A percentile compares a stretch with the other conserved stretches of the same genome.
Evolutionary conservation across 306 rosid genomes (phyloP).

Genomic region (Potentilla sterilis): DNA sequence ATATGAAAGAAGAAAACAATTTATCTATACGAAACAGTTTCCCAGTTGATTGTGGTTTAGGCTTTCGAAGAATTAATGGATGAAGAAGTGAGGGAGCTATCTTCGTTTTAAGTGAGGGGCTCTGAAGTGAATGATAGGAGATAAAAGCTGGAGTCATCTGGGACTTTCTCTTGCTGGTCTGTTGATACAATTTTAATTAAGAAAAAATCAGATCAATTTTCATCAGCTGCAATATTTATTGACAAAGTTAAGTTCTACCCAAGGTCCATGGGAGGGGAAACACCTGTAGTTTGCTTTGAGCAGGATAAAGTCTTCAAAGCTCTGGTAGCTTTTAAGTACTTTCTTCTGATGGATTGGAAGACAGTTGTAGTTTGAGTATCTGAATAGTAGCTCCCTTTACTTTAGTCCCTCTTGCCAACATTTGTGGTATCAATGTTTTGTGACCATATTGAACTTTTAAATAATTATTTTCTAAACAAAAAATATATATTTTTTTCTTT

Average conservation of each 20-base stretch:
- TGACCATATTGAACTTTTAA: not conserved
- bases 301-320: not conserved
- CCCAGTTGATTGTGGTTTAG: not conserved
- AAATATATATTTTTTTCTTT: not conserved
- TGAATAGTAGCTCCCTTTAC: not conserved
- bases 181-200: not conserved
- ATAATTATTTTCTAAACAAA: not conserved
- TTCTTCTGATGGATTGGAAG: not conserved
- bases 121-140: not conserved
- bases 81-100: not conserved
- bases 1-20: not conserved
- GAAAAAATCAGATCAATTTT: not conserved
- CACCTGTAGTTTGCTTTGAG: not conserved
- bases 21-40: not conserved
- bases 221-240: not conserved
- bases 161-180: not conserved
- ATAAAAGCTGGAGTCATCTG: not conserved
- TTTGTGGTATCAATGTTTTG: not conserved
- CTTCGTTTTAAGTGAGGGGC: not conserved
- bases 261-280: not conserved
- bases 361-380: not conserved
- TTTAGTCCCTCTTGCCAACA: not conserved
- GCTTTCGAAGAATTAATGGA: not conserved
- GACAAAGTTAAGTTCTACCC: slow-evolving; percentile 1
- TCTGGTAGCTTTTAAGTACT: not conserved